A percentile compares a stretch with the other conserved stretches of the same genome.
Conservation (phyloP, 2,329 filamentous ascomycete genomes). For the Aspergillus sp. region DNA sequence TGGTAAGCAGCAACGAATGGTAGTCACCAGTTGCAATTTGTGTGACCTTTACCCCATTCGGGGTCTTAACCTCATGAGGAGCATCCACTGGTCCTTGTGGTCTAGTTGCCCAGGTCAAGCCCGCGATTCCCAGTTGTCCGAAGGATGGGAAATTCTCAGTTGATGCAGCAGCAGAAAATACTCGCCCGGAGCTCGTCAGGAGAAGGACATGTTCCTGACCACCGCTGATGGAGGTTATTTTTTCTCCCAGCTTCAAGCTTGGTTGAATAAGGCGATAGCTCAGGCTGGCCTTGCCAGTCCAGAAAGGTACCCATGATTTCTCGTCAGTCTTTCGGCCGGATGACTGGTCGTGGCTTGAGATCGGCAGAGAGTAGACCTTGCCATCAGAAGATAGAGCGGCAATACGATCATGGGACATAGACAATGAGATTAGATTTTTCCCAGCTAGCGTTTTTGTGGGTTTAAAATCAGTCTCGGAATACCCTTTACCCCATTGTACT, state of each 20-base stretch:
- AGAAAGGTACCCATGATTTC: slow-evolving; percentile 72
- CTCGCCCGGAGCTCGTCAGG: slow-evolving; percentile 77
- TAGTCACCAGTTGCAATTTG: slow-evolving; percentile 82
- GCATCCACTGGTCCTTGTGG: slow-evolving; percentile 77
- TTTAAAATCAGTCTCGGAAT: slow-evolving; percentile 61
- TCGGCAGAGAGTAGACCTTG: slow-evolving; percentile 79
- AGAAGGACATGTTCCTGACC: slow-evolving; percentile 86
- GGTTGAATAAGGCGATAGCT: slow-evolving; percentile 75
- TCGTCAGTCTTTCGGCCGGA: slow-evolving; percentile 65
- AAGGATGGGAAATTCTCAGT: slow-evolving; percentile 73
- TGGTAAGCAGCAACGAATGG: slow-evolving; percentile 78
- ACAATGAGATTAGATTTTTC: slow-evolving; percentile 75
- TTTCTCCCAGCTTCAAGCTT: slow-evolving; percentile 67
- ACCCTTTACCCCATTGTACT: slow-evolving; percentile 85
- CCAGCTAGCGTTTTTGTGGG: slow-evolving; percentile 75
- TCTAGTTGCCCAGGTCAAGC: slow-evolving; percentile 74
- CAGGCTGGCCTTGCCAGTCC: slow-evolving; percentile 58
- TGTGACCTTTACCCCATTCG: slow-evolving; percentile 69
- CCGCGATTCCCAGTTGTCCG: slow-evolving; percentile 85
- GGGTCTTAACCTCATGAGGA: slow-evolving; percentile 72
- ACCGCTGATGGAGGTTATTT: slow-evolving; percentile 69
- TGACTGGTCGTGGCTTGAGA: slow-evolving; percentile 69
- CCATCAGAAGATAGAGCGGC: slow-evolving; percentile 74
- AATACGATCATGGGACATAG: slow-evolving; percentile 78
- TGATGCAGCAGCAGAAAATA: slow-evolving; percentile 85